Evolutionary conservation across 108 stramenopile genomes (phyloP).

Genomic region (Stephanodiscus minutulus): DNA sequence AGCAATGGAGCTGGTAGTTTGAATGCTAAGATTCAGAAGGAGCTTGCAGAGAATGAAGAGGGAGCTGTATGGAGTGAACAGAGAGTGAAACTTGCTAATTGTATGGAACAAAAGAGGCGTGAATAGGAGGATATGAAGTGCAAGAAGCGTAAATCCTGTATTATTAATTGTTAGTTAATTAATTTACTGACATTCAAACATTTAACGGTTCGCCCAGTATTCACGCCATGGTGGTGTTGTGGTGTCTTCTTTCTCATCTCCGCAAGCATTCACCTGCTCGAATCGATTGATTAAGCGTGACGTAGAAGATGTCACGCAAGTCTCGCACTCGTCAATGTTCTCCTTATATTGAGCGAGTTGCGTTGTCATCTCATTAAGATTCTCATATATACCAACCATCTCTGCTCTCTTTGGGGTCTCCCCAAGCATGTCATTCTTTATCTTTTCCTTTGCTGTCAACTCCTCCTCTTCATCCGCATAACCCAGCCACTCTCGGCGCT

Average conservation of each 20-base stretch:
- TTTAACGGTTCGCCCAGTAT: conserved; percentile 40
- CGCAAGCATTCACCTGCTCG: conserved; percentile 8
- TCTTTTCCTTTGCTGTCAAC: conserved; percentile 41
- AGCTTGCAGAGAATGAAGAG: too few species aligned
- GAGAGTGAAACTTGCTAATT: too few species aligned
- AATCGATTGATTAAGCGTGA: conserved; percentile 15
- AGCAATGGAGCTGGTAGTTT: too few species aligned
- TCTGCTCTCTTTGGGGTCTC: conserved; percentile 21
- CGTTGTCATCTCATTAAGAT: conserved; percentile 13
- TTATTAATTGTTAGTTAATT: too few species aligned
- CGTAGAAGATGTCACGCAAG: conserved; percentile 9
- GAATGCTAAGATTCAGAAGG: too few species aligned
- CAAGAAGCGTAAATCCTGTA: too few species aligned
- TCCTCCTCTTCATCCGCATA: conserved; percentile 70
- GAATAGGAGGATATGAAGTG: too few species aligned
- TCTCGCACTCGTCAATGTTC: conserved; percentile 11
- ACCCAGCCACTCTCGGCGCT: conserved; percentile 75
- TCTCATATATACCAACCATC: conserved; percentile 49
- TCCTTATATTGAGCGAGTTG: conserved; percentile 6
- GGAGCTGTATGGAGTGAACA: too few species aligned
- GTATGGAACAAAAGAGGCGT: too few species aligned
- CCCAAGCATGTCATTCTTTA: conserved; percentile 35
- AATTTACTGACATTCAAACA: too few species aligned
- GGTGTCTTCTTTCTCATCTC: conserved; percentile 1
- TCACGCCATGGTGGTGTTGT: conserved; percentile 36